These are phyloP conservation scores for Claviceps citrina DNA, from an alignment of 2,329 filamentous ascomycete genomes.

Conservation along the genomic window DNA sequence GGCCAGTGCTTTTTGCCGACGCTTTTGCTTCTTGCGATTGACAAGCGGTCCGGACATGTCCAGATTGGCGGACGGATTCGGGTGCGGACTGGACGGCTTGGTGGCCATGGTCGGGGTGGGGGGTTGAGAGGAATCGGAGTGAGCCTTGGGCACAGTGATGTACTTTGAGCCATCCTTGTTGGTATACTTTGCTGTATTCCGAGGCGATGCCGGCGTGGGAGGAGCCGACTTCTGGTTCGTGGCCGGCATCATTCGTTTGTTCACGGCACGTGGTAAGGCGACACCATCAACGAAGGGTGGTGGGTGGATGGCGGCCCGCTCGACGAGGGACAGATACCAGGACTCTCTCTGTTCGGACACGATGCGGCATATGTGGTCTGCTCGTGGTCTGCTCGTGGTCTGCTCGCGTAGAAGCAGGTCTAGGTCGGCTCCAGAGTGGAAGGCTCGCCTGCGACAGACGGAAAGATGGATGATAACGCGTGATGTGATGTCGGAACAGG, in stretches of 20 bases:
- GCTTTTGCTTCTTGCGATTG: constrained; percentile 92
- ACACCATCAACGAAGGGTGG: constrained; percentile 23
- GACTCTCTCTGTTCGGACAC: too few species aligned
- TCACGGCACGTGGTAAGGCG: constrained; percentile 18
- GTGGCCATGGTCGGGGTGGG: constrained; percentile 32
- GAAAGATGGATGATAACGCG: neutral
- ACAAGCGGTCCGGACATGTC: constrained; percentile 34
- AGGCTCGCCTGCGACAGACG: neutral
- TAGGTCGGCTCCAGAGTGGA: too few species aligned
- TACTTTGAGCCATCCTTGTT: constrained; percentile 57
- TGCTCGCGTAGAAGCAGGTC: too few species aligned
- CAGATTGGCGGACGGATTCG: constrained; percentile 11
- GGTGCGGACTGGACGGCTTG: constrained; percentile 17
- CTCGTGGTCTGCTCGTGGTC: too few species aligned
- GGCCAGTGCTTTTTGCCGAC: constrained; percentile 70
- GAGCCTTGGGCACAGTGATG: constrained; percentile 46
- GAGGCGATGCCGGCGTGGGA: constrained; percentile 35
- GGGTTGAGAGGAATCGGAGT: constrained; percentile 38
- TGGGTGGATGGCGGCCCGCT: constrained; percentile 4
- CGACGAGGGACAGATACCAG: neutral
- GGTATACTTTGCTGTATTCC: constrained; percentile 43
- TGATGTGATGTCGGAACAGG: constrained; percentile 3
- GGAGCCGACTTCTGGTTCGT: constrained; percentile 35
- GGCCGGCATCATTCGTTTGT: constrained; percentile 31
- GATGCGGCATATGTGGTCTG: neutral